A percentile compares a stretch with the other conserved stretches of the same genome.
Conservation (phyloP, 306 rosid genomes). For the Lathyrus sativus region DNA sequence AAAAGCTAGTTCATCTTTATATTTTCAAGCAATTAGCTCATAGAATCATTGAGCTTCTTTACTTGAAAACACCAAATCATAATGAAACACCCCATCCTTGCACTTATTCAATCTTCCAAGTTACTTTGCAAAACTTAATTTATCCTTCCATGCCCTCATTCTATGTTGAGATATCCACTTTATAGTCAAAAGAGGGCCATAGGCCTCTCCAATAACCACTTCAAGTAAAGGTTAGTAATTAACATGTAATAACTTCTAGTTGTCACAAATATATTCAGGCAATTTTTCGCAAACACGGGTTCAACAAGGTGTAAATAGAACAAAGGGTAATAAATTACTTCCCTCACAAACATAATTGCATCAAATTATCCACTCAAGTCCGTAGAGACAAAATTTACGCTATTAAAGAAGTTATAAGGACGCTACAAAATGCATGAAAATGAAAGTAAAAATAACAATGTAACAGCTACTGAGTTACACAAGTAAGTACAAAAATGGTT, state of each 20-base stretch:
- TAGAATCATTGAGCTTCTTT: too few species aligned
- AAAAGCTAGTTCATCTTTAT: too few species aligned
- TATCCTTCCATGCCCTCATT: too few species aligned
- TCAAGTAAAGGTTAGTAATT: too few species aligned
- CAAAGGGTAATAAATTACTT: not conserved
- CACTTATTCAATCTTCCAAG: too few species aligned
- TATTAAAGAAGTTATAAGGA: constrained; percentile 13
- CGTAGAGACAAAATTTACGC: not conserved
- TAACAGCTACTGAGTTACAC: constrained; percentile 27
- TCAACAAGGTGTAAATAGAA: constrained; percentile 2
- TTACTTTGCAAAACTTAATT: too few species aligned
- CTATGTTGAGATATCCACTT: too few species aligned
- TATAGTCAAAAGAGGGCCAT: too few species aligned
- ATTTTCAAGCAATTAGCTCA: too few species aligned
- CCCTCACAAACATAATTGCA: constrained; percentile 13
- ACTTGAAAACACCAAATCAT: too few species aligned
- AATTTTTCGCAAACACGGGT: not conserved
- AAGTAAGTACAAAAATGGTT: constrained; percentile 38
- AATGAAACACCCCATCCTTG: too few species aligned
- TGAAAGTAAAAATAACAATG: constrained; percentile 12
- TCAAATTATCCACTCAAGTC: constrained; percentile 33
- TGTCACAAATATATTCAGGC: not conserved
- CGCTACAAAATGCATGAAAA: constrained; percentile 26
- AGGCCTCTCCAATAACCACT: too few species aligned
- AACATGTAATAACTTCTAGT: not conserved